phyloP scores from a whole-genome alignment of 2,329 filamentous ascomycete genomes.

The Neobulgaria alba region DNA sequence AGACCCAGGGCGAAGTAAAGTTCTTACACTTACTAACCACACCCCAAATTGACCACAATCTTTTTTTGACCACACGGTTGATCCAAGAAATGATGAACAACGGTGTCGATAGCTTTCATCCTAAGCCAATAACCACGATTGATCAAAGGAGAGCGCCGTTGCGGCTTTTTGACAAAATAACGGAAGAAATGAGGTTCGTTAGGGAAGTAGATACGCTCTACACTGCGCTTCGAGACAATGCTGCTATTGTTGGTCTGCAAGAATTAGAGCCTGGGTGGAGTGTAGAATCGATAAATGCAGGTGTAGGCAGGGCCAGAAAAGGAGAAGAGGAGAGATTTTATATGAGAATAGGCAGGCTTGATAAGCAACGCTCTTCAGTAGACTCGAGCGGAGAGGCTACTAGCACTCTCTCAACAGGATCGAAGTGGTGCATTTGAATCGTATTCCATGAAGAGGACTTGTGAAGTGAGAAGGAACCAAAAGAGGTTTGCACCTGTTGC shows the following conservation, averaged over 20 bases:
- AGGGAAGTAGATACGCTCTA: conserved; percentile 79
- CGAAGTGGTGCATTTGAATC: too few relatives aligned
- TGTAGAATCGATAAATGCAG: too few relatives aligned
- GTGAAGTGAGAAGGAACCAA: too few relatives aligned
- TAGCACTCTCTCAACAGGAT: too few relatives aligned
- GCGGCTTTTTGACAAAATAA: conserved; percentile 78
- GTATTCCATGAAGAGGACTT: too few relatives aligned
- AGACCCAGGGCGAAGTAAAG: not conserved
- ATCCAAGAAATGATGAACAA: conserved; percentile 65
- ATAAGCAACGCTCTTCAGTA: too few relatives aligned
- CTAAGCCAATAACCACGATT: conserved; percentile 71
- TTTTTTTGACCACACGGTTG: conserved; percentile 49
- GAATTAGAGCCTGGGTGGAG: conserved; percentile 3
- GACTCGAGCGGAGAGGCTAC: too few relatives aligned
- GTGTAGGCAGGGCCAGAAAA: too few relatives aligned
- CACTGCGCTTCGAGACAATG: conserved; percentile 85
- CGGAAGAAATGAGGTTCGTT: conserved; percentile 75
- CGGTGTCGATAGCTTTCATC: conserved; percentile 71
- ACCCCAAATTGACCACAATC: conserved; percentile 76
- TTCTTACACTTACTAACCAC: conserved; percentile 66
- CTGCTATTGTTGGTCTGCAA: conserved; percentile 77
- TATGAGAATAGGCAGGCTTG: too few relatives aligned
- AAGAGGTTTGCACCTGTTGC: too few relatives aligned
- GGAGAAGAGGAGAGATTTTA: too few relatives aligned
- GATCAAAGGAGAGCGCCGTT: conserved; percentile 77